phyloP scores from a whole-genome alignment of 768 basidiomycete species.

The Termitomyces titanicus region DNA sequence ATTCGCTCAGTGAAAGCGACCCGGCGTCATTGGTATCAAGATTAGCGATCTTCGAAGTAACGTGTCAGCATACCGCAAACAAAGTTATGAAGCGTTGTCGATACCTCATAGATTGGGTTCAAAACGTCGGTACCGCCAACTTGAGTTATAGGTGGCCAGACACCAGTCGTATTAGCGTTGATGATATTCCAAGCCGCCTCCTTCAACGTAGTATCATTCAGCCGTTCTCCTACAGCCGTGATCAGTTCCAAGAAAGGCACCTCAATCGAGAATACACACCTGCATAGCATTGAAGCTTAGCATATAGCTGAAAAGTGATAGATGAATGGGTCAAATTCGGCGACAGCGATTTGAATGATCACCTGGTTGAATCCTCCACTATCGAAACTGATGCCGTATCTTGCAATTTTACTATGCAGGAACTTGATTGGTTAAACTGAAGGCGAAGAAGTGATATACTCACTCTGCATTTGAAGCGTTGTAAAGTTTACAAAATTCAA shows the following conservation, averaged over 20 bases:
- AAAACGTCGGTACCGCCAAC: slow-evolving; percentile 45
- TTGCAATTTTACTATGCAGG: slow-evolving; percentile 25
- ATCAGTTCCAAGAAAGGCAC: neutral
- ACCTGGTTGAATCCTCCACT: slow-evolving; percentile 32
- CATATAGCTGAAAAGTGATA: slow-evolving; percentile 24
- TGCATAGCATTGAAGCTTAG: slow-evolving; percentile 36
- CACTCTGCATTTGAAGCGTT: slow-evolving; percentile 33
- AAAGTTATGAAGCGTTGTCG: too few relatives aligned
- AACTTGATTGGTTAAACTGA: neutral
- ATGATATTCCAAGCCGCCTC: slow-evolving; percentile 33
- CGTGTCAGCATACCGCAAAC: neutral
- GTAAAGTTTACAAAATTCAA: slow-evolving; percentile 34
- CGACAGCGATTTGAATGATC: neutral
- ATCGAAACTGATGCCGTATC: slow-evolving; percentile 30
- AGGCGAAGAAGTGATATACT: slow-evolving; percentile 4
- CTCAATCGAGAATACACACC: slow-evolving; percentile 13
- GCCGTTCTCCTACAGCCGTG: slow-evolving; percentile 20
- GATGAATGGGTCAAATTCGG: neutral
- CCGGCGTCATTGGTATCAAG: slow-evolving; percentile 33
- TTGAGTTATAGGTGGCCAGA: slow-evolving; percentile 33
- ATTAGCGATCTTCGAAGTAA: slow-evolving; percentile 26
- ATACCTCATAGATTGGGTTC: slow-evolving; percentile 38
- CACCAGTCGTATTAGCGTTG: slow-evolving; percentile 27
- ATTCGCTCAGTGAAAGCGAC: slow-evolving; percentile 29
- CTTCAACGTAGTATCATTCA: slow-evolving; percentile 28